Evolutionary conservation across 1,139 yeast species (phyloP), one percentile per base, ranked within the genome.

Genomic region (Geotrichum bryndzae): DNA sequence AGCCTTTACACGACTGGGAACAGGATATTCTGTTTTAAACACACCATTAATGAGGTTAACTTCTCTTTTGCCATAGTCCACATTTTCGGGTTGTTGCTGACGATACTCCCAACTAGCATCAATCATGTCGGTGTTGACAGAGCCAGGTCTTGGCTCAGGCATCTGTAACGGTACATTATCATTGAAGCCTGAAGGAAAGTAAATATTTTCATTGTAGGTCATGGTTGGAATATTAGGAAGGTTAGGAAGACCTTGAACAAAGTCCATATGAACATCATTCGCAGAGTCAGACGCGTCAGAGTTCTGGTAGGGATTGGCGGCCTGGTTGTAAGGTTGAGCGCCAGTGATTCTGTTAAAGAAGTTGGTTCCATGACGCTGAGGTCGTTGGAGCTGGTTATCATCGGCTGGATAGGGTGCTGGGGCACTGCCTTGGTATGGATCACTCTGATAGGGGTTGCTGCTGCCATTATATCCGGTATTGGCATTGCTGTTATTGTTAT

Each of bases 21-120:
- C 90, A 1, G 91, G 90, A 66, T 89, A 88, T 69, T 88, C 94
- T 81, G 78, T 87, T 51, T 86, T 79, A 57, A 87, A 86, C 65
- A 87, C 84, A 57, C 94, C 94, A 67, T 86, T 80, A 61, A 85
- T 85, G 71, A 87, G 77, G 68, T 78, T 80, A 64, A 85, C 86
- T 84, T 76, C 90, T 67, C 81, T 79, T 65, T 83, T 84, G 90
- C 69, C 90, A 86, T 51, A 89, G 80, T 68, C 86, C 84, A 65
- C 74, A 68, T 71, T 76, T 70, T 74, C 78, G 71, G 69, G 78
- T 72, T 74, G 76, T 83, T 79, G 76, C 38, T 65, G 64, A 46
- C 65, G 66, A 50, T 64, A 53, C 4, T 57, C 55, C 41, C 64
- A 63, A 38, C 63, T 57, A 53, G 67, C 71, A 45, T 65, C 61